phyloP scores from a whole-genome alignment of 2,329 filamentous ascomycete genomes.

The Fusarium citri region DNA sequence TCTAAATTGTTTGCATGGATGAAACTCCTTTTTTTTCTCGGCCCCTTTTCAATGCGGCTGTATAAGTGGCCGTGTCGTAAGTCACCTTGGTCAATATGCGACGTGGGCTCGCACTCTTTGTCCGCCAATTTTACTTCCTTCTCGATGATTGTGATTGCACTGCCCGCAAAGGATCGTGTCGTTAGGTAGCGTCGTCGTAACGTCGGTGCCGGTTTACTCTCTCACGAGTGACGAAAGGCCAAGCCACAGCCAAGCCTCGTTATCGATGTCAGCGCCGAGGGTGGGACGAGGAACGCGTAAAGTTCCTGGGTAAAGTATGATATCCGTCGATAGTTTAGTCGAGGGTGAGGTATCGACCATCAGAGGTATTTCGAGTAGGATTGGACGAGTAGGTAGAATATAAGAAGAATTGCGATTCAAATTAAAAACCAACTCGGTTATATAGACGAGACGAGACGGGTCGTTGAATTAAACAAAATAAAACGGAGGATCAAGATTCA shows the following conservation, averaged over 20 bases:
- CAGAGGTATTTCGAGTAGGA: background rate
- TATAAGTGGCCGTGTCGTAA: constrained; percentile 18
- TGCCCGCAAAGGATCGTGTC: background rate
- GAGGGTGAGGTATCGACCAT: background rate
- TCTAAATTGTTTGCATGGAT: constrained; percentile 18
- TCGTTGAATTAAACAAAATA: constrained; percentile 27
- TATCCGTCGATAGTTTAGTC: constrained; percentile 1
- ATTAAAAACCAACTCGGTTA: constrained; percentile 15
- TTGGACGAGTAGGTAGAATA: background rate
- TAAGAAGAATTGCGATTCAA: background rate
- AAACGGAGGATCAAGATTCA: constrained; percentile 2
- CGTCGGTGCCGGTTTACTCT: background rate
- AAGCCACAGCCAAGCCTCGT: constrained; percentile 42
- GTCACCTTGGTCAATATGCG: constrained; percentile 7
- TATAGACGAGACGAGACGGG: constrained; percentile 11
- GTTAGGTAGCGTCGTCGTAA: background rate
- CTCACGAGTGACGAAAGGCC: constrained; percentile 19
- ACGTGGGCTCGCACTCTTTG: background rate
- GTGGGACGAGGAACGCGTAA: constrained; percentile 30
- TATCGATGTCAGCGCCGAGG: constrained; percentile 33
- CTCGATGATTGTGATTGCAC: background rate
- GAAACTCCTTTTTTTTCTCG: constrained; percentile 22
- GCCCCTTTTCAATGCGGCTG: constrained; percentile 1
- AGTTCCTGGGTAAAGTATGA: constrained; percentile 7
- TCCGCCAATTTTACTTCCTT: background rate